Conservation (phyloP, 257 asterid genomes). For the Solanum corneliomulleri region DNA sequence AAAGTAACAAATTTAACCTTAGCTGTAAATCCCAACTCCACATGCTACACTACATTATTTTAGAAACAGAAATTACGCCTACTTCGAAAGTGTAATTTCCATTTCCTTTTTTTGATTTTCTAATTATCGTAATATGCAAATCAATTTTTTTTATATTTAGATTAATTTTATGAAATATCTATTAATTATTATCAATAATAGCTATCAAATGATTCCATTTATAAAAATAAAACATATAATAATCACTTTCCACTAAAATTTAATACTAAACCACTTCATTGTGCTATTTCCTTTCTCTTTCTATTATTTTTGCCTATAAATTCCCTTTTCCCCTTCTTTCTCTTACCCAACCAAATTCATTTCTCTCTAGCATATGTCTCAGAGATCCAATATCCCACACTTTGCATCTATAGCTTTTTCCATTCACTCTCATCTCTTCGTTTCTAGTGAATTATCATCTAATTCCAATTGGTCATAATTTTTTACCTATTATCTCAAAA, state of each 20-base stretch:
- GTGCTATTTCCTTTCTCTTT: neutral
- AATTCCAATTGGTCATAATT: constrained; percentile 42
- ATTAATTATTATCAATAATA: neutral
- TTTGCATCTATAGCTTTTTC: constrained; percentile 64
- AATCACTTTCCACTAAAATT: neutral
- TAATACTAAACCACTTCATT: too few relatives aligned
- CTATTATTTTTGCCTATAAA: neutral
- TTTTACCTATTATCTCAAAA: neutral
- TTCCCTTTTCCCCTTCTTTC: neutral
- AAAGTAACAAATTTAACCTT: neutral
- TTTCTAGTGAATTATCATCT: constrained; percentile 76
- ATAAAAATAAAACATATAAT: too few relatives aligned
- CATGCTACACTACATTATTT: neutral
- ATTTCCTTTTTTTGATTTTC: neutral
- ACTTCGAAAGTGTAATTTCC: constrained; percentile 7
- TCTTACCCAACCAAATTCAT: neutral
- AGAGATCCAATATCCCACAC: constrained; percentile 65
- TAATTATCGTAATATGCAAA: too few relatives aligned
- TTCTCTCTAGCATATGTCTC: constrained; percentile 52
- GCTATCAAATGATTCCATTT: rapidly evolving
- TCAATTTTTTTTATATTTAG: rapidly evolving
- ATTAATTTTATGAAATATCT: neutral
- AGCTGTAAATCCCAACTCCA: neutral
- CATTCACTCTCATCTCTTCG: constrained; percentile 81
- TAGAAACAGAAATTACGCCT: neutral